Conservation (phyloP, 805 yeast species). For the Dipodascus geniculatus region DNA sequence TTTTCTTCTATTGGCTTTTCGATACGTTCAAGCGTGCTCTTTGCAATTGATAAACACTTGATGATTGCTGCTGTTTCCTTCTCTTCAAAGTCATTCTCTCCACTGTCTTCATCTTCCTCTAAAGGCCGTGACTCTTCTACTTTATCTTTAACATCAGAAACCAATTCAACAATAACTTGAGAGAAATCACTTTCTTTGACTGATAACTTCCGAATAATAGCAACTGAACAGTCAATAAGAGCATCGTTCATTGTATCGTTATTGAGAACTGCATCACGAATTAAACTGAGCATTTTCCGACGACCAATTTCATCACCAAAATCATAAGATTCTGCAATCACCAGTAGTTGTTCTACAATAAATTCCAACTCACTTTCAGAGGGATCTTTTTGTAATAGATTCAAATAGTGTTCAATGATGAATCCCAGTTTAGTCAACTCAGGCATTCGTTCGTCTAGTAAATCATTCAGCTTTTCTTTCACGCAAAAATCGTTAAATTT, state of each 20-base stretch:
- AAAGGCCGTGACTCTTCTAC: conserved; percentile 36
- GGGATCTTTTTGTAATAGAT: conserved; percentile 17
- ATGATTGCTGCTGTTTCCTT: conserved; percentile 15
- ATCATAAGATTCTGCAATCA: conserved; percentile 61
- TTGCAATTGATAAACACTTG: conserved; percentile 58
- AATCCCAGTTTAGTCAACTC: conserved; percentile 64
- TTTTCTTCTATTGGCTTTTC: conserved; percentile 44
- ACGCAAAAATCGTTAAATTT: conserved; percentile 55
- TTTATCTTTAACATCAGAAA: conserved; percentile 71
- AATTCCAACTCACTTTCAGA: conserved; percentile 55
- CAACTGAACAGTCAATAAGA: conserved; percentile 43
- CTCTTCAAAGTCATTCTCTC: conserved; percentile 5
- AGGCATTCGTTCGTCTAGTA: conserved; percentile 61
- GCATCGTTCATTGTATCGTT: conserved; percentile 40
- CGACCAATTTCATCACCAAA: conserved; percentile 87
- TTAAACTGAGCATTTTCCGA: conserved; percentile 52
- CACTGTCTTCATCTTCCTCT: conserved; percentile 29
- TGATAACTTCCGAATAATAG: conserved; percentile 58
- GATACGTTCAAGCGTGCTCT: conserved; percentile 31
- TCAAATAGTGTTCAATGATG: conserved; percentile 42
- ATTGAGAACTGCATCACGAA: conserved; percentile 36
- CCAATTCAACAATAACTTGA: conserved; percentile 72
- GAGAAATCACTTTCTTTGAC: conserved; percentile 76
- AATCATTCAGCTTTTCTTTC: conserved; percentile 37
- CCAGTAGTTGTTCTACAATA: conserved; percentile 60